These are phyloP conservation scores for Cercospora zeae-maydis DNA, from an alignment of 2,329 filamentous ascomycete genomes.

Conservation along the genomic window DNA sequence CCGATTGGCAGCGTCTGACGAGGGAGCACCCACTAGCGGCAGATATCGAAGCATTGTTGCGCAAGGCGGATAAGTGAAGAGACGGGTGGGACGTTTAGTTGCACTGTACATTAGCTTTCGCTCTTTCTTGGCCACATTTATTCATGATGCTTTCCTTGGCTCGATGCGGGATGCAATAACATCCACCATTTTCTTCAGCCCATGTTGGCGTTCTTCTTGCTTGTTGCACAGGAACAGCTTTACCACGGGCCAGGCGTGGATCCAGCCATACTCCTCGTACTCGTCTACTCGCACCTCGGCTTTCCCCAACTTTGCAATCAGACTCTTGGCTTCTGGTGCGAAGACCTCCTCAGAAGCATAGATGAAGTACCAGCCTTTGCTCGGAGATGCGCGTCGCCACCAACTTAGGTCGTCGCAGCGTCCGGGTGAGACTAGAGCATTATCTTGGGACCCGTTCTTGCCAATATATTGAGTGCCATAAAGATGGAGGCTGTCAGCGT, in stretches of 20 bases:
- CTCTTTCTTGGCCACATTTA: background rate
- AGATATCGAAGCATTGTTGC: background rate
- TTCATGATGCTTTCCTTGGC: constrained; percentile 14
- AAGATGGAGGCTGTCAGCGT: constrained; percentile 60
- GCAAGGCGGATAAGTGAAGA: background rate
- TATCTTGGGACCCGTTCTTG: constrained; percentile 46
- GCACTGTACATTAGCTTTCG: background rate
- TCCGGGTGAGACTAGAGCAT: constrained; percentile 66
- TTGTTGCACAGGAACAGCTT: constrained; percentile 53
- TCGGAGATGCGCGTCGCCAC: constrained; percentile 66
- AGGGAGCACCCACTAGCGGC: background rate
- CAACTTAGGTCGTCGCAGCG: constrained; percentile 61
- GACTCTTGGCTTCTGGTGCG: constrained; percentile 62
- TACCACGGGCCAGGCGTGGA: constrained; percentile 82
- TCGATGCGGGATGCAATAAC: constrained; percentile 23
- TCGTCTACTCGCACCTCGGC: constrained; percentile 54
- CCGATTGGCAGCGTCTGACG: background rate
- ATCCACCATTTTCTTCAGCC: constrained; percentile 45
- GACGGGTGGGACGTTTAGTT: background rate
- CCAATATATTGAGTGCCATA: constrained; percentile 70
- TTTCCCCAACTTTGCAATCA: constrained; percentile 55
- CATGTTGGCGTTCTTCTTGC: constrained; percentile 46
- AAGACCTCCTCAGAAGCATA: constrained; percentile 78
- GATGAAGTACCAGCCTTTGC: constrained; percentile 63
- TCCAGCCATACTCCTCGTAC: constrained; percentile 61